phyloP scores from a whole-genome alignment of 305 asterid species.

The Striga hermonthica region DNA sequence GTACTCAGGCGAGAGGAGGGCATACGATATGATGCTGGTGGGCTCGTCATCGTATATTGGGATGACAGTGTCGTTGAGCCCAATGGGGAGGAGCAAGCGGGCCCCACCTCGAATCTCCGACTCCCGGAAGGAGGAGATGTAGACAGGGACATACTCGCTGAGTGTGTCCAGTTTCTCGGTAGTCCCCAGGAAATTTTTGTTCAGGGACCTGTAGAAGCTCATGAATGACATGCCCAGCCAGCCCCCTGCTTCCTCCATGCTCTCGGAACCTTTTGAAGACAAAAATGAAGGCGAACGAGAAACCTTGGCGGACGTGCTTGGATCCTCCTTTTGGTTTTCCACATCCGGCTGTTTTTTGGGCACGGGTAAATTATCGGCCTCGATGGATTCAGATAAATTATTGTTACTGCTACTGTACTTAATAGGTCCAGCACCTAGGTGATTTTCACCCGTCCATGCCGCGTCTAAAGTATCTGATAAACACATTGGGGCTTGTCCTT shows the following conservation, averaged over 20 bases:
- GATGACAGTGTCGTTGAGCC: constrained; percentile 69
- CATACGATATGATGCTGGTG: constrained; percentile 79
- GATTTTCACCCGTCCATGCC: constrained; percentile 79
- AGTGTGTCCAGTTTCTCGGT: constrained; percentile 62
- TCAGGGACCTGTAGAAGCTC: constrained; percentile 64
- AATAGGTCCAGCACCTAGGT: constrained; percentile 37
- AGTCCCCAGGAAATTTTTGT: constrained; percentile 59
- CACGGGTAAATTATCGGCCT: constrained; percentile 41
- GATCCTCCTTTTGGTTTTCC: constrained; percentile 51
- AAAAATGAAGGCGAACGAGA: constrained; percentile 40
- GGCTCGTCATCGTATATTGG: constrained; percentile 93
- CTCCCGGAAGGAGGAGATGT: constrained; percentile 67
- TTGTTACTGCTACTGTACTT: constrained; percentile 33
- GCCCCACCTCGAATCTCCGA: constrained; percentile 72
- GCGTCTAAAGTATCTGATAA: constrained; percentile 78
- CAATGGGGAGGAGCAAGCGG: constrained; percentile 69
- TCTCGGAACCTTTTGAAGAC: constrained; percentile 50
- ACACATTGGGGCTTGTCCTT: constrained; percentile 58
- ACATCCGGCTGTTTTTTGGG: constrained; percentile 43
- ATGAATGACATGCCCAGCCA: constrained; percentile 74
- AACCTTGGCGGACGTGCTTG: constrained; percentile 30
- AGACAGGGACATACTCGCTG: constrained; percentile 58
- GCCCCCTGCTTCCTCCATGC: constrained; percentile 53
- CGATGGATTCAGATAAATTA: constrained; percentile 38
- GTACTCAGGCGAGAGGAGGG: constrained; percentile 67